Evolutionary conservation across 495 filamentous ascomycete species (phyloP), one percentile per base, ranked within the genome.

Genomic region (Penicillium canescens): DNA sequence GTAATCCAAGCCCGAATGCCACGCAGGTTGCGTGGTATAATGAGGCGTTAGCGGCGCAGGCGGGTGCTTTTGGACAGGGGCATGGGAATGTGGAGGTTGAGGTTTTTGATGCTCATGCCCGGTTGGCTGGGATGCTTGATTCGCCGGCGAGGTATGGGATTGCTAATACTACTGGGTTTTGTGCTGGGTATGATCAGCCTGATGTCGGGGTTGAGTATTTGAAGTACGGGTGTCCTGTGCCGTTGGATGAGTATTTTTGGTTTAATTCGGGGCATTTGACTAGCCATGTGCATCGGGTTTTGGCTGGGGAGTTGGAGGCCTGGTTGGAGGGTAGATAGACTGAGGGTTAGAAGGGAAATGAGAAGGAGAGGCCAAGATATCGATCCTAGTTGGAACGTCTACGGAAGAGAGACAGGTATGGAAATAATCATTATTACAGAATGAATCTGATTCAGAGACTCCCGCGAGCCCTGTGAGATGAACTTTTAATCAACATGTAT

Each of bases 231-330:
- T 82, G 78, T 65, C 69, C 65, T 6, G 57, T 66, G 41, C 67
- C 75, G 39, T 47, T 78, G 59, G 56, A 71, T 21, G 58, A 70
- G 53, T 83, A 83, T 60, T 82, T 81, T 52, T 80, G 78, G 77
- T 79, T 68, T 50, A 75, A 80, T 59, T 70, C 67, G 8, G 77
- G 77, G 7, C 78, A 82, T 70, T 66, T 81, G 59, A 80, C 76
- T 5, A 74, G 65, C 24, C 68, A 73, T 56, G 60, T 69, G 7
- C 76, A 80, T 68, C 42, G 66, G 46, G 64, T 74, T 14, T 42
- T 79, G 46, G 70, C 74, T 4, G 53, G 34, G 24, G 61, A 52
- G 36, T 28, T 71, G 49, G 61, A 69, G 53, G 45, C 33, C 28
- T 65, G 59, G 57, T 59, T 76, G 45, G 7, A 50, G 50, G 16